phyloP scores from a whole-genome alignment of 192 early-diverging fungal species.

The Diversispora eburnea region DNA sequence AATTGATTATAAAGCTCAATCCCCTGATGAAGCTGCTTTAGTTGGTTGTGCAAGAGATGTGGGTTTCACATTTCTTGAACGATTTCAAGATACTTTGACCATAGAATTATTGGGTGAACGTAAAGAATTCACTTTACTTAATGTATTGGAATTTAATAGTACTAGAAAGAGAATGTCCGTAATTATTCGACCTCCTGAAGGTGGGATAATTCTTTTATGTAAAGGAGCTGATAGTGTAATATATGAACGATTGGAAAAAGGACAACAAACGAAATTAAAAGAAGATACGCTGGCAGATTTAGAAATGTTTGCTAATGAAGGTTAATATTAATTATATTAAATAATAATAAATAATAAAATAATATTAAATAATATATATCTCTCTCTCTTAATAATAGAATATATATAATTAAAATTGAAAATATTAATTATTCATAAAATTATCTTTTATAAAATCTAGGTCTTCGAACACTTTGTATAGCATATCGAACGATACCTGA shows the following conservation, averaged over 20 bases:
- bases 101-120: slow-evolving; percentile 74
- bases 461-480: slow-evolving; percentile 86
- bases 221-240: slow-evolving; percentile 96
- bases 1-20: slow-evolving; percentile 88
- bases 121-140: slow-evolving; percentile 60
- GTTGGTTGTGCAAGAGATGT: slow-evolving; percentile 81
- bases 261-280: slow-evolving; percentile 62
- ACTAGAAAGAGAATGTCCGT: slow-evolving; percentile 97
- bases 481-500: slow-evolving; percentile 70
- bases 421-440: slow-evolving; percentile 3
- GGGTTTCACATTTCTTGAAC: slow-evolving; percentile 76
- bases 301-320: slow-evolving; percentile 80
- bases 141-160: slow-evolving; percentile 87
- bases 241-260: slow-evolving; percentile 70
- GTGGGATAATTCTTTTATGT: slow-evolving; percentile 73
- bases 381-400: neutral
- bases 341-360: no score
- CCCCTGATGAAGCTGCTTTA: slow-evolving; percentile 92
- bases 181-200: slow-evolving; percentile 73
- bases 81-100: slow-evolving; percentile 62
- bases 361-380: slow-evolving; percentile 32
- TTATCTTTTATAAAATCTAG: slow-evolving; percentile 25
- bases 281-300: slow-evolving; percentile 72
- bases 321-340: slow-evolving; percentile 41
- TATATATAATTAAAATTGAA: no score